Base-by-base conservation (phyloP, 371 early-diverging fungal species). In the Massospora cicadina region DNA sequence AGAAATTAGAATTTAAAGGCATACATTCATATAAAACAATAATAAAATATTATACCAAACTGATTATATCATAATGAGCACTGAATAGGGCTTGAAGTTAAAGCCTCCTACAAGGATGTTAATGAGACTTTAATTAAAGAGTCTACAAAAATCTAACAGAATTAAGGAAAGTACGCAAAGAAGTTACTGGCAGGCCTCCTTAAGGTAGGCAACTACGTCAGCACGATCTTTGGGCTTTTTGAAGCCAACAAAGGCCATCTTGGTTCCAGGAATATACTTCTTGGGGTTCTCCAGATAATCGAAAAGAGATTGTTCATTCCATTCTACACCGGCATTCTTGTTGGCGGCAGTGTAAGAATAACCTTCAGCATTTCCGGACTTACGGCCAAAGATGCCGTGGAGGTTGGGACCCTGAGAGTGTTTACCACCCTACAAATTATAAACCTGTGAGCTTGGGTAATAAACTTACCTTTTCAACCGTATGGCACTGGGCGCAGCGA, bases 201-300 rank as follows among this genome's bases (percentile, higher is more conserved):
- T 90, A 72, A 95, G 80, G 83, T 91, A 91, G 66, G 93, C 86
- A 71, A 93, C 86, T 65, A 91, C 83, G 75, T 94, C 92, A 71
- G 81, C 80, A 69, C 88, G 82, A 65, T 88, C 87, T 80, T 85
- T 83, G 64, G 71, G 67, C 85, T 96, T 96, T 88, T 96, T 96
- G 84, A 96, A 91, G 58, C 97, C 97, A 71, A 93, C 92, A 73
- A 95, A 95, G 66, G 93, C 92, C 95, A 97, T 95, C 89, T 93
- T 93, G 76, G 98, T 90, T 71, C 91, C 93, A 58, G 89, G 90
- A 71, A 94, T 93, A 76, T 88, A 83, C 86, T 92, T 92, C 85
- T 95, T 98, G 75, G 97, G 97, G 88, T 97, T 95, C 82, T 91
- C 91, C 60, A 90, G 82, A 78, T 90, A 89, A 56, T 88, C 86